Base-by-base conservation (phyloP, 495 filamentous ascomycete genomes). In the Daldinia bambusicola region DNA sequence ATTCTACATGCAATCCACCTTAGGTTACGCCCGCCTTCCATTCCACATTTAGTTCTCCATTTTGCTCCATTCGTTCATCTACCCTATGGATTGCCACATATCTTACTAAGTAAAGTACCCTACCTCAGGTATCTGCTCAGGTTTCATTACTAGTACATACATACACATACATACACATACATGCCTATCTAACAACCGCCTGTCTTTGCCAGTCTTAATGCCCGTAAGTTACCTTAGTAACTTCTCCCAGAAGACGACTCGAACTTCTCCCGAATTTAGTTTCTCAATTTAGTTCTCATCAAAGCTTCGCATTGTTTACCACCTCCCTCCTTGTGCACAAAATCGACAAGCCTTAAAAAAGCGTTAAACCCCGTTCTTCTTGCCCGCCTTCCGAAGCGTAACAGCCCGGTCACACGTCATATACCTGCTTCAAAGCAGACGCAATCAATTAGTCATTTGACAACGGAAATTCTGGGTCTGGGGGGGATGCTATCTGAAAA, bases 51-150 rank as follows among this genome's bases (percentile, higher is more conserved):
- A 45, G 34, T 36, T 36, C 34, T 36, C 34, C 34, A 36, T 36
- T 36, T 5, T 26, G 34, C 9, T 36, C 34, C 9, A 36, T 63
- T 71, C 13, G 36, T 56, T 52, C 40, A 53, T 16, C 37, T 41
- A 45, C 26, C 18, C 20, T 62, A 55, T 59, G 69, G 69, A 72
- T 72, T 72, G 69, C 69, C 69, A 72, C 69, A 72, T 55, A 61
- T 45, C 57, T 62, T 69, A 58, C 41, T 58, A 51, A 60, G 22
- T 45, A 63, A 55, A 31, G 50, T 31, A 52, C 26, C 26, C 52
- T 60, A 65, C 50, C 40, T 56, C n/a, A n/a, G n/a, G n/a, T n/a
- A n/a, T 53, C 26, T 26, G 32, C 51, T 1, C 12, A 32, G 26
- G 50, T 48, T 48, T 8, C 43, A 48, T 48, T 55, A 55, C 52